A percentile compares a stretch with the other conserved stretches of the same genome.
These are phyloP conservation scores for Didymella arachidicola DNA, from an alignment of 2,329 filamentous ascomycete species.

Conservation along the genomic window DNA sequence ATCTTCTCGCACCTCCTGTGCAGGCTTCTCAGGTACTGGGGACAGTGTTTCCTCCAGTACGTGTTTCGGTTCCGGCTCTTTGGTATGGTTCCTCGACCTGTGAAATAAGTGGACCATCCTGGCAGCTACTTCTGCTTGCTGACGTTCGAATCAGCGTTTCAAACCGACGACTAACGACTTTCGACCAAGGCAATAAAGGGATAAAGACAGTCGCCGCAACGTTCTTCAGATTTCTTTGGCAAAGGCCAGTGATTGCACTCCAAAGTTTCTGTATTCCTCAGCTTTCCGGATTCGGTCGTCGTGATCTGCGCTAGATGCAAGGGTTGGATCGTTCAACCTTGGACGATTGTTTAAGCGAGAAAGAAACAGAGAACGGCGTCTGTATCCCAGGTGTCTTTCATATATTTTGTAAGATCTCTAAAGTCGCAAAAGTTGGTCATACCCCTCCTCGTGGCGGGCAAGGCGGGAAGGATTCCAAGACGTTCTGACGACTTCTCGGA, in stretches of 20 bases:
- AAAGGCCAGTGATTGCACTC: background rate
- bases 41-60: conserved; percentile 8
- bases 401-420: background rate
- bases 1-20: conserved; percentile 1
- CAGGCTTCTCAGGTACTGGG: conserved; percentile 12
- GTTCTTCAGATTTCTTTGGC: too few species aligned
- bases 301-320: conserved; percentile 14
- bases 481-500: conserved; percentile 21
- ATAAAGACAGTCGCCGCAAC: background rate
- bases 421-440: conserved; percentile 19
- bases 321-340: background rate
- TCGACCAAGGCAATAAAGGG: too few species aligned
- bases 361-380: background rate
- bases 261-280: background rate
- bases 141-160: background rate
- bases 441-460: conserved; percentile 23
- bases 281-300: conserved; percentile 3
- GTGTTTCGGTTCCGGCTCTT: conserved; percentile 13
- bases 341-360: background rate
- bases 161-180: background rate
- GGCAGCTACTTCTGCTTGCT: conserved; percentile 1
- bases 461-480: conserved; percentile 22
- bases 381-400: background rate
- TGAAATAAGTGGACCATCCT: conserved; percentile 21
- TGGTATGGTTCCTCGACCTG: conserved; percentile 14